Evolutionary conservation across 768 basidiomycete genomes (phyloP), one percentile per base, ranked within the genome.

Genomic region (Hydnomerulius pinastri): DNA sequence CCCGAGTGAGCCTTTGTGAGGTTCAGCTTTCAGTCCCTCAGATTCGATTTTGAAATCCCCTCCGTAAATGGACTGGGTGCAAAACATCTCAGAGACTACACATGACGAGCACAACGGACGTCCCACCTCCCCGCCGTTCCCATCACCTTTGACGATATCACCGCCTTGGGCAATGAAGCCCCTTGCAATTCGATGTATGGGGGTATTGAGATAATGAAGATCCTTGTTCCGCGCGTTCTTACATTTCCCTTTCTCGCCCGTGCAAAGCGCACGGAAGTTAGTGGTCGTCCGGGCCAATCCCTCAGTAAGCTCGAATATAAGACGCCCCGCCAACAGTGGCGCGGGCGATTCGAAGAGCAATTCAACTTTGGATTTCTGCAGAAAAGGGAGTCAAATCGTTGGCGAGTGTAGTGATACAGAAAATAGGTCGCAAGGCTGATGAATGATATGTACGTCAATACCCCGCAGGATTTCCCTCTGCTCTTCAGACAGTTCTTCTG

Each of bases 151-250:
- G 18, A 78, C 79, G 32, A 80, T 66, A 56, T 82, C 79, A 6
- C 79, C 79, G n/a, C 76, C 75, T 56, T 83, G 80, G 1, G 76
- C 74, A 4, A 81, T 69, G 43, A 80, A 82, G 12, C 69, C 78
- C 53, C 70, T 67, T 38, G 75, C 72, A 55, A 78, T 67, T 9
- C 78, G 66, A 61, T 80, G 79, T 1, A 82, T 67, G 24, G 73
- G 74, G 30, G 66, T 71, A 3, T 66, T 72, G 30, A 69, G 38
- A 56, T 79, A 81, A 52, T 72, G 71, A 43, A 80, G 60, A 28
- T 59, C 69, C 60, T 74, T 76, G 51, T 76, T 76, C 2, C 74
- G 75, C 12, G 72, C 72, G 39, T 69, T 74, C 68, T 77, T 79
- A 60, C 73, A 76, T 50, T 58, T 54, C 11, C 76, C 77, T 49